A percentile compares a stretch with the other conserved stretches of the same genome.
Evolutionary conservation across 164 flowering plant species (phyloP).

Genomic region (Piper betle): DNA sequence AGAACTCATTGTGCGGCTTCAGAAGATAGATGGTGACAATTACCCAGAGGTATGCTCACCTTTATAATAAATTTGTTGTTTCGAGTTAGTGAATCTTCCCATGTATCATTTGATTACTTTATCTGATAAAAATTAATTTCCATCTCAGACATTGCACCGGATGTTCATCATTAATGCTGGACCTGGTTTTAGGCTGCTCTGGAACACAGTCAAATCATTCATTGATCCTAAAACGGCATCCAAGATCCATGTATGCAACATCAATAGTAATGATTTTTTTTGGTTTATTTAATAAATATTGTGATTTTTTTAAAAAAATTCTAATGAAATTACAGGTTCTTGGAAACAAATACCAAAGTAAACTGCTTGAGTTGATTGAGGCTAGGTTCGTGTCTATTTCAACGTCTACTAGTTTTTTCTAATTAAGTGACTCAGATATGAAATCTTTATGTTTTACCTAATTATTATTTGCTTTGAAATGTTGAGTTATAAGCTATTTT

Average conservation of each 20-base stretch:
- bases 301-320: neutral
- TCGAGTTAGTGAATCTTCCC: no score
- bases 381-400: conserved; percentile 37
- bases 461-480: neutral
- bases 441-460: neutral
- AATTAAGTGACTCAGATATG: neutral
- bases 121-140: neutral
- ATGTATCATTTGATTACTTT: neutral
- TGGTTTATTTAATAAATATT: neutral
- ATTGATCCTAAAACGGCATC: conserved; percentile 83
- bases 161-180: conserved; percentile 98
- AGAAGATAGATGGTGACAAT: conserved; percentile 82
- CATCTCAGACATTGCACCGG: conserved; percentile 62
- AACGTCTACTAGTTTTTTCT: neutral
- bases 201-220: conserved; percentile 78
- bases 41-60: conserved; percentile 73
- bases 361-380: conserved; percentile 83
- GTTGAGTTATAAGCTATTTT: neutral
- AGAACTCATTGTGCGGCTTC: conserved; percentile 63
- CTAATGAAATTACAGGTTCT: conserved; percentile 40
- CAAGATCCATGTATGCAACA: conserved; percentile 67
- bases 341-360: conserved; percentile 74
- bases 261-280: neutral
- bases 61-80: neutral
- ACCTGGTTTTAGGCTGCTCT: conserved; percentile 78